A percentile compares a stretch with the other conserved stretches of the same genome.
Evolutionary conservation across 768 basidiomycete genomes (phyloP).

Genomic region (Boletus eberwhitei): DNA sequence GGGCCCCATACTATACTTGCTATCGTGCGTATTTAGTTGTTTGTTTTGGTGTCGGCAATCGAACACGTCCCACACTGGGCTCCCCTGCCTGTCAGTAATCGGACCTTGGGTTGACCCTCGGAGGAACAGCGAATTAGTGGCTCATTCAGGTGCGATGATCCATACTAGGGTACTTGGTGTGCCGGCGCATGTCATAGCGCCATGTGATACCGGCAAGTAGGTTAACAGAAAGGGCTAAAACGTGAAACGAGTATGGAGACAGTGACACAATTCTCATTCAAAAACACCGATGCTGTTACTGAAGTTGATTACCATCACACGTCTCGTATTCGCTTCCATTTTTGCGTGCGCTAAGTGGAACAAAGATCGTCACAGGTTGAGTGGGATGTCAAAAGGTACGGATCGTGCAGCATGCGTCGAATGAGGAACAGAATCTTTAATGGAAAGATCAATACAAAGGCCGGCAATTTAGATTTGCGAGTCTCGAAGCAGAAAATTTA

Average conservation of each 20-base stretch:
- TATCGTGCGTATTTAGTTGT: conserved; percentile 5
- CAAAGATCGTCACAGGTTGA: conserved; percentile 16
- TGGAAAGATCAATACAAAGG: conserved; percentile 13
- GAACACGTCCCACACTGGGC: conserved; percentile 3
- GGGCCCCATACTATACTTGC: conserved; percentile 13
- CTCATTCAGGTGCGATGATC: background rate
- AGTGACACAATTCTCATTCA: conserved; percentile 4
- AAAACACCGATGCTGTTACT: conserved; percentile 14
- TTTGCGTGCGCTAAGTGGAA: conserved; percentile 7
- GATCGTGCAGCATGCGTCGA: conserved; percentile 4
- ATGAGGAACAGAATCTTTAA: conserved; percentile 6
- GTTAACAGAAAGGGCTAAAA: conserved; percentile 17
- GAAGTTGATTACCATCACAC: conserved; percentile 7
- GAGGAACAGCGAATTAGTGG: background rate
- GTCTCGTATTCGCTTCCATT: conserved; percentile 22
- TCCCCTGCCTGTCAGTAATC: conserved; percentile 10
- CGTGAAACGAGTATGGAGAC: conserved; percentile 29
- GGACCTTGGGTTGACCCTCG: conserved; percentile 12
- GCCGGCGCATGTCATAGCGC: conserved; percentile 1
- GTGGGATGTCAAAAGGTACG: conserved; percentile 11
- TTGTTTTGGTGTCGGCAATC: conserved; percentile 6
- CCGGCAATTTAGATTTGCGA: conserved; percentile 20
- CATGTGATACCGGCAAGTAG: conserved; percentile 31
- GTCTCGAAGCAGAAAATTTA: conserved; percentile 8
- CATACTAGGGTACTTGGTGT: background rate